These are phyloP conservation scores for Senna siamea DNA, from an alignment of 306 rosid species.

Conservation along the genomic window DNA sequence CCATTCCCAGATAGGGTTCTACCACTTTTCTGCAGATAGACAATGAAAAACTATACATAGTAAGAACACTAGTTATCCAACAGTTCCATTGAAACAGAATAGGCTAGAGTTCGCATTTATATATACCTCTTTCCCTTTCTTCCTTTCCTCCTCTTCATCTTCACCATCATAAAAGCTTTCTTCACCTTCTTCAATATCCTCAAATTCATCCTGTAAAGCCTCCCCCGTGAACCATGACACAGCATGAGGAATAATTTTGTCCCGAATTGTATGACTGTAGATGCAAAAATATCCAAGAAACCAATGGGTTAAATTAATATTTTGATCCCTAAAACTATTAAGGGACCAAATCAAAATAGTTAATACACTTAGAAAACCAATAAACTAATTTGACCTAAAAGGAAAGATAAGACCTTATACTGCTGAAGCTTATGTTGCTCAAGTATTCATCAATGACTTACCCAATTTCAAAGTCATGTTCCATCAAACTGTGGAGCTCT, in stretches of 20 bases:
- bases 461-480: constrained; percentile 90
- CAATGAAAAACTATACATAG: background rate
- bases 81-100: background rate
- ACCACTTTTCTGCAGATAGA: constrained; percentile 54
- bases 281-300: too few species aligned
- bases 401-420: too few species aligned
- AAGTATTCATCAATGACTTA: constrained; percentile 36
- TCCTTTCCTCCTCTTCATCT: constrained; percentile 60
- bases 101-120: background rate
- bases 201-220: constrained; percentile 75
- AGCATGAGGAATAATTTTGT: constrained; percentile 87
- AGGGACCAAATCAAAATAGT: too few species aligned
- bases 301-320: too few species aligned
- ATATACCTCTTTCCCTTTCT: constrained; percentile 61
- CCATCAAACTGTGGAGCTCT: constrained; percentile 83
- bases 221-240: constrained; percentile 95
- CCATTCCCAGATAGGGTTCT: constrained; percentile 45
- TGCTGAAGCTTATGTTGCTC: background rate
- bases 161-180: constrained; percentile 34
- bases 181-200: constrained; percentile 62
- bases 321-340: too few species aligned
- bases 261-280: constrained; percentile 66
- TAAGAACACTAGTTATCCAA: constrained; percentile 4
- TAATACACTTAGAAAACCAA: too few species aligned
- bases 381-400: too few species aligned